These are phyloP conservation scores for Kodamaea ohmeri DNA, from an alignment of 1,139 yeast species.

Conservation along the genomic window DNA sequence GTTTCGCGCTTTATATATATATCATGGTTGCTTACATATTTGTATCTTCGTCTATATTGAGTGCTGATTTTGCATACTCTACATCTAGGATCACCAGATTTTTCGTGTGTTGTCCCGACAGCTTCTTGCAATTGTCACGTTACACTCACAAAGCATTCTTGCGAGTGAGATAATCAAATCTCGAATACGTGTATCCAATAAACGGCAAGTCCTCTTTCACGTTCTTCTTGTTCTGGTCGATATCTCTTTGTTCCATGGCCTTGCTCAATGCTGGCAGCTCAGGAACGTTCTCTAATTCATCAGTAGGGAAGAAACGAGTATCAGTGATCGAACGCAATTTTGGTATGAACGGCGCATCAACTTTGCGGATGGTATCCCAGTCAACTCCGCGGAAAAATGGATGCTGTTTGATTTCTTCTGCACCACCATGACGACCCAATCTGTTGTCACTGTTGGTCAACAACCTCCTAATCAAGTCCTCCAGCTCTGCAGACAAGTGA, in stretches of 20 bases:
- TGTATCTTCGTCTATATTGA: too few relatives aligned
- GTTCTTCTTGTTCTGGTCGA: slow-evolving; percentile 37
- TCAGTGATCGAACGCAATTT: slow-evolving; percentile 82
- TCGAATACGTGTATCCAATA: slow-evolving; percentile 92
- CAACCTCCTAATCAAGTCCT: slow-evolving; percentile 81
- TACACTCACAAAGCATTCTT: slow-evolving; percentile 60
- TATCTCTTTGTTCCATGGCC: slow-evolving; percentile 62
- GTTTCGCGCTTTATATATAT: too few relatives aligned
- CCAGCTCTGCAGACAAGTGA: slow-evolving; percentile 90
- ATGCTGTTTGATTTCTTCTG: slow-evolving; percentile 86
- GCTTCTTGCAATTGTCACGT: background rate
- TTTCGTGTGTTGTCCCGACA: background rate
- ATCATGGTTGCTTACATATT: too few relatives aligned
- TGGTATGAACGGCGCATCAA: slow-evolving; percentile 89
- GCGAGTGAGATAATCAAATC: slow-evolving; percentile 88
- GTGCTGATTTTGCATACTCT: too few relatives aligned
- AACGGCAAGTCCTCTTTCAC: slow-evolving; percentile 89
- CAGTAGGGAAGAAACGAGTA: slow-evolving; percentile 97
- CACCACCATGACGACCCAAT: slow-evolving; percentile 89
- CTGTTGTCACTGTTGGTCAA: slow-evolving; percentile 83
- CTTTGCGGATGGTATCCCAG: slow-evolving; percentile 90
- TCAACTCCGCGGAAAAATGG: slow-evolving; percentile 96
- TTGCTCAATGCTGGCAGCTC: slow-evolving; percentile 83
- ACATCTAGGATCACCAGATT: too few relatives aligned
- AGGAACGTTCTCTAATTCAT: slow-evolving; percentile 92